These are phyloP conservation scores for Arthrobotrys sinensis DNA, from an alignment of 2,329 filamentous ascomycete genomes.

Conservation along the genomic window DNA sequence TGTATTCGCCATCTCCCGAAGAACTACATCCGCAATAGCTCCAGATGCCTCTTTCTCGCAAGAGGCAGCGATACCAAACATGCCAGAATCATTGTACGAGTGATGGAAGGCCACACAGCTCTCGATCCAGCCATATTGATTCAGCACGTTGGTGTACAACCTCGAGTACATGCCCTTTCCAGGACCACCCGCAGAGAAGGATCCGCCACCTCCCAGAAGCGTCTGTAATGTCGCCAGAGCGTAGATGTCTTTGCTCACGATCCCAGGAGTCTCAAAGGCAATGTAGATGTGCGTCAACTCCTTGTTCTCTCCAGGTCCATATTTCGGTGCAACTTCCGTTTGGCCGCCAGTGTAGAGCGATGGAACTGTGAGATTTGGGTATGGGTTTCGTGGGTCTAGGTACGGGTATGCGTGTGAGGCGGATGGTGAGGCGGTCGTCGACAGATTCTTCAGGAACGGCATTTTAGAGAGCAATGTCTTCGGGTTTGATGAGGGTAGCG, in stretches of 20 bases:
- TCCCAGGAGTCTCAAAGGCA: slow-evolving; percentile 93
- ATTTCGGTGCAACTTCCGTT: slow-evolving; percentile 61
- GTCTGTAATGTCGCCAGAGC: slow-evolving; percentile 95
- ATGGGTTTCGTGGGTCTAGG: slow-evolving; percentile 55
- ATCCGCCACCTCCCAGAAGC: slow-evolving; percentile 93
- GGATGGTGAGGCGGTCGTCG: slow-evolving; percentile 78
- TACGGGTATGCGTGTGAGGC: slow-evolving; percentile 71
- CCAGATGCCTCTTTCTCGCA: slow-evolving; percentile 84
- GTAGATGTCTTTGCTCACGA: slow-evolving; percentile 93
- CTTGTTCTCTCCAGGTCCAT: slow-evolving; percentile 48
- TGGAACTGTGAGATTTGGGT: slow-evolving; percentile 66
- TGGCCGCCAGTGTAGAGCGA: slow-evolving; percentile 95
- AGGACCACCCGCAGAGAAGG: slow-evolving; percentile 94
- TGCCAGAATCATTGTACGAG: slow-evolving; percentile 93
- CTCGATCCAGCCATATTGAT: slow-evolving; percentile 98
- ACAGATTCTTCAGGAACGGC: slow-evolving; percentile 91
- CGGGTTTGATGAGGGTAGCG: slow-evolving; percentile 68
- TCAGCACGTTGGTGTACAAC: slow-evolving; percentile 96
- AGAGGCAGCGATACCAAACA: slow-evolving; percentile 92
- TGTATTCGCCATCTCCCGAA: slow-evolving; percentile 63
- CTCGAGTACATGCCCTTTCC: slow-evolving; percentile 99
- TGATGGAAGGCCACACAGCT: slow-evolving; percentile 97
- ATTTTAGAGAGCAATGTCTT: slow-evolving; percentile 83
- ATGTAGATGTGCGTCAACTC: slow-evolving; percentile 90
- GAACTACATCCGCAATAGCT: slow-evolving; percentile 83